These are phyloP conservation scores for Durusdinium trenchii DNA, from an alignment of 73 alveolate genomes.

Conservation along the genomic window DNA sequence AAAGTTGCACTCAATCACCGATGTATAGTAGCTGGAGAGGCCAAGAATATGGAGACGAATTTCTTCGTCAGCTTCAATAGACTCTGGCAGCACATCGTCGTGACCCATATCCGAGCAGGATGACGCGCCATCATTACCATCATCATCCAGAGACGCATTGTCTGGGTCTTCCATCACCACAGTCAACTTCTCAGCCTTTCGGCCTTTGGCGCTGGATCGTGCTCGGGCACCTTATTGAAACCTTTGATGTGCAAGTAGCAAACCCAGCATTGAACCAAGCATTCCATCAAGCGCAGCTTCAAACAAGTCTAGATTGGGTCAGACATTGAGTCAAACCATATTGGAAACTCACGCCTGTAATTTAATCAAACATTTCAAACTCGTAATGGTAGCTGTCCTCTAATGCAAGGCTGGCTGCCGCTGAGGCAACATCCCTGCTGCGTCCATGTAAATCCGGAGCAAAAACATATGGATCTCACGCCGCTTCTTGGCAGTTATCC, in stretches of 20 bases:
- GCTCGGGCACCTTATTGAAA: conserved; percentile 10
- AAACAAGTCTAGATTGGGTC: too few species aligned
- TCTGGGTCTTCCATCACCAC: background rate
- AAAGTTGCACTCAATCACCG: background rate
- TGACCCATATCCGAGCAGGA: background rate
- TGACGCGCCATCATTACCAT: background rate
- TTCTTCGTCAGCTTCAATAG: background rate
- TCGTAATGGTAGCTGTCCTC: too few species aligned
- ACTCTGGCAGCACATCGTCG: background rate
- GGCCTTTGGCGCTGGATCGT: background rate
- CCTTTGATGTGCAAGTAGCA: background rate
- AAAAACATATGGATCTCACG: background rate
- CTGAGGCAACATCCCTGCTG: background rate
- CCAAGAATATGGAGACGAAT: background rate
- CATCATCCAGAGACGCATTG: background rate
- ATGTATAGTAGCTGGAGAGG: background rate
- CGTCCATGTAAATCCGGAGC: background rate
- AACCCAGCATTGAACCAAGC: background rate
- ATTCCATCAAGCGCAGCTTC: background rate
- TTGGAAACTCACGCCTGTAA: background rate
- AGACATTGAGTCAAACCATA: too few species aligned
- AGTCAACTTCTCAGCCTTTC: background rate
- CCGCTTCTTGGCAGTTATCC: background rate
- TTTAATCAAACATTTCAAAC: background rate
- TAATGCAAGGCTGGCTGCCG: background rate